Evolutionary conservation across 2,329 filamentous ascomycete species (phyloP).

Genomic region (Rhynchosporium secalis): DNA sequence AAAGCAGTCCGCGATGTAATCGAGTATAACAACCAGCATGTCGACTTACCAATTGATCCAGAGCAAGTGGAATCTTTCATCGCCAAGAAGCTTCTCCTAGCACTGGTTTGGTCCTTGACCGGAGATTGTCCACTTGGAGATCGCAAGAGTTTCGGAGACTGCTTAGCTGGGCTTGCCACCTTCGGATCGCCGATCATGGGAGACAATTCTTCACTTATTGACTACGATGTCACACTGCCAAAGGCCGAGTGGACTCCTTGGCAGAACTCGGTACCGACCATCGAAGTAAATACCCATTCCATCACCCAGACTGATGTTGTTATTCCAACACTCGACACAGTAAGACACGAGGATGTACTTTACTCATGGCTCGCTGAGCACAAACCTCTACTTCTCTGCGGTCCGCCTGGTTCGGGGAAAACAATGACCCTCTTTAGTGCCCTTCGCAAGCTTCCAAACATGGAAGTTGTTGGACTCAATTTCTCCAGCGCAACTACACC

Average conservation of each 20-base stretch:
- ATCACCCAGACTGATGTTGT: slow-evolving; percentile 98
- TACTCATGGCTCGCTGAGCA: slow-evolving; percentile 99
- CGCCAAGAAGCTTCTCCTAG: slow-evolving; percentile 90
- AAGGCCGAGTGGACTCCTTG: slow-evolving; percentile 87
- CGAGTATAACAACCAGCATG: slow-evolving; percentile 92
- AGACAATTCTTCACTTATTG: slow-evolving; percentile 82
- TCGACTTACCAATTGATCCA: slow-evolving; percentile 87
- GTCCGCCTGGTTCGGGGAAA: slow-evolving; percentile 97
- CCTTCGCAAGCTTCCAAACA: slow-evolving; percentile 92
- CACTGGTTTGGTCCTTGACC: slow-evolving; percentile 91
- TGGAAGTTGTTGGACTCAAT: slow-evolving; percentile 99
- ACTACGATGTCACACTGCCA: slow-evolving; percentile 88
- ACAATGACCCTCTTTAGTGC: slow-evolving; percentile 99
- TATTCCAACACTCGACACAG: slow-evolving; percentile 95
- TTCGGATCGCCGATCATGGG: slow-evolving; percentile 82
- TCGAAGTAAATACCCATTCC: slow-evolving; percentile 98
- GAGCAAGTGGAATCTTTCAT: slow-evolving; percentile 89
- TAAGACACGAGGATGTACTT: slow-evolving; percentile 97
- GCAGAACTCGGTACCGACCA: slow-evolving; percentile 90
- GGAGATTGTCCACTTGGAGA: slow-evolving; percentile 90
- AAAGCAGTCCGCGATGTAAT: slow-evolving; percentile 90
- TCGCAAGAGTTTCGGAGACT: slow-evolving; percentile 86
- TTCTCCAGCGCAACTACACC: slow-evolving; percentile 99
- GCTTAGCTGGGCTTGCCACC: slow-evolving; percentile 76
- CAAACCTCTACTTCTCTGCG: slow-evolving; percentile 93